Conservation (phyloP, 768 basidiomycete species). For the Omphalotus guepiniiformis region DNA sequence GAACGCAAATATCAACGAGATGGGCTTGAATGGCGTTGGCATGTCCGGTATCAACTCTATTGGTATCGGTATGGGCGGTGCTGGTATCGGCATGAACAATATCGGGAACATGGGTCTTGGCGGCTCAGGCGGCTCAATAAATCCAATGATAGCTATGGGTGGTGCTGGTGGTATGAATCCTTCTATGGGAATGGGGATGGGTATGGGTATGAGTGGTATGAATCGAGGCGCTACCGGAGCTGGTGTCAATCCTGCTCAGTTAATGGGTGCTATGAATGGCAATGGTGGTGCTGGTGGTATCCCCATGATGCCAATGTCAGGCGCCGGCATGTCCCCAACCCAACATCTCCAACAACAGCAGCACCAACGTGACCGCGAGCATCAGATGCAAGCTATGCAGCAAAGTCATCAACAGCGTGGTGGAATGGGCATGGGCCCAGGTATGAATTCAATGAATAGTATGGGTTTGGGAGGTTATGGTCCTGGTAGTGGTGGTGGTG, state of each 20-base stretch:
- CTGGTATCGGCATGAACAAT: background rate
- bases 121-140: too few species aligned
- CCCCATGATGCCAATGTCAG: background rate
- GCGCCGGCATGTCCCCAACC: slow-evolving; percentile 3
- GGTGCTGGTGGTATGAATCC: background rate
- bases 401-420: slow-evolving; percentile 3
- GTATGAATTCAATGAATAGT: slow-evolving; percentile 8
- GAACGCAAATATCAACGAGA: slow-evolving; percentile 9
- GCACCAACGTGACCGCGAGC: slow-evolving; percentile 9
- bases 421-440: background rate
- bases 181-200: background rate
- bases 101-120: too few species aligned
- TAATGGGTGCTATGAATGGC: slow-evolving; percentile 1
- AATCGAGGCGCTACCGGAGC: slow-evolving; percentile 2
- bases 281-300: background rate
- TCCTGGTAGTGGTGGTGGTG: too few species aligned
- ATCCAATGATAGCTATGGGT: background rate
- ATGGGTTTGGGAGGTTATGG: background rate
- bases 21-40: slow-evolving; percentile 5
- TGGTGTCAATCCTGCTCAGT: slow-evolving; percentile 7
- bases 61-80: background rate
- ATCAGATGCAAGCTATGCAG: slow-evolving; percentile 5
- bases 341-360: slow-evolving; percentile 3
- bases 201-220: slow-evolving; percentile 4
- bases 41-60: slow-evolving; percentile 1